These are phyloP conservation scores for Curvularia hawaiiensis DNA, from an alignment of 2,329 filamentous ascomycete species.

Conservation along the genomic window DNA sequence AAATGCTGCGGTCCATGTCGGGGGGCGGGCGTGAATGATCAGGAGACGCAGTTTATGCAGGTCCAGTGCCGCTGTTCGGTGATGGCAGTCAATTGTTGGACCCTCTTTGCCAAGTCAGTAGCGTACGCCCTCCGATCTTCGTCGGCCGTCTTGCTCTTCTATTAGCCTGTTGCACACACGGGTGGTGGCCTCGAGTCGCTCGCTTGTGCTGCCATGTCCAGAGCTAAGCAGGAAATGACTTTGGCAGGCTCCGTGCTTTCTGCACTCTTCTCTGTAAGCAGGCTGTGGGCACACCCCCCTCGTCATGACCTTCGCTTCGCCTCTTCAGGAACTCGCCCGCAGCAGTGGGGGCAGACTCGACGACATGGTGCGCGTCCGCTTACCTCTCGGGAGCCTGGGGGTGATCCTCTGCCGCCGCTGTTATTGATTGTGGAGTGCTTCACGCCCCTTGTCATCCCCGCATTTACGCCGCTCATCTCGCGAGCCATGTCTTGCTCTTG, in stretches of 20 bases:
- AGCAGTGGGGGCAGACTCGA: constrained; percentile 26
- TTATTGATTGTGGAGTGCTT: constrained; percentile 39
- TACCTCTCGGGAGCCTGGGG: constrained; percentile 31
- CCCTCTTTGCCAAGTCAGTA: constrained; percentile 25
- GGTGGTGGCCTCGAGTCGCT: constrained; percentile 9
- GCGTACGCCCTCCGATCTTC: constrained; percentile 18
- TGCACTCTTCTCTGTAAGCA: constrained; percentile 38
- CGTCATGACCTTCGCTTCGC: constrained; percentile 31
- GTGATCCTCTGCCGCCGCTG: constrained; percentile 30
- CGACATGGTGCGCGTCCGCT: constrained; percentile 27
- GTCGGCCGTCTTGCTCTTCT: constrained; percentile 19
- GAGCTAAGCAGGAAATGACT: constrained; percentile 14
- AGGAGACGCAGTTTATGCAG: constrained; percentile 38
- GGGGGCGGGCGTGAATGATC: constrained; percentile 25
- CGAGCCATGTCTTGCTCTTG: constrained; percentile 26
- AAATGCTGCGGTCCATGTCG: constrained; percentile 24
- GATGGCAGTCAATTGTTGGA: constrained; percentile 24
- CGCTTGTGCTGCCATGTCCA: constrained; percentile 21
- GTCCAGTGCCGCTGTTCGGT: constrained; percentile 33
- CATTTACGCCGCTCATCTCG: constrained; percentile 42
- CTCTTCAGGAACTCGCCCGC: constrained; percentile 10
- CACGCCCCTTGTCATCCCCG: constrained; percentile 41
- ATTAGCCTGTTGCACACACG: constrained; percentile 40
- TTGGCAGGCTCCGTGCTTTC: constrained; percentile 31
- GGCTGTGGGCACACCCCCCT: constrained; percentile 21